These are phyloP conservation scores for Coemansia asiatica DNA, from an alignment of 192 early-diverging fungal species.

Conservation along the genomic window DNA sequence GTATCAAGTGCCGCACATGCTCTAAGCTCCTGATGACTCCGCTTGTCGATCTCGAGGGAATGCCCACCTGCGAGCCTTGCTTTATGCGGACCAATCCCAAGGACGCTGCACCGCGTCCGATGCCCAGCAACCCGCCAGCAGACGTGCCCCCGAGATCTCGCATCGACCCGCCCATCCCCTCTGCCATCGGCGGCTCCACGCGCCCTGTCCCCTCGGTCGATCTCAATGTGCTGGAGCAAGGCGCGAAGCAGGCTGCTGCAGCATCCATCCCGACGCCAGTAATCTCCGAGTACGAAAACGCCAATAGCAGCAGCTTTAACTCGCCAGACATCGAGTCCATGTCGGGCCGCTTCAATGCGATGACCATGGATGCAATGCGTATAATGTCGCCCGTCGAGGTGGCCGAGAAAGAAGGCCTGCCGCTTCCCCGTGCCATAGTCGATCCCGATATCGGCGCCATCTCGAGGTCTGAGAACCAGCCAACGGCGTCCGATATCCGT, in stretches of 20 bases:
- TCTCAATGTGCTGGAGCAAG: not conserved
- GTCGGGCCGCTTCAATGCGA: conserved; percentile 4
- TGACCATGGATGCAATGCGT: conserved; percentile 16
- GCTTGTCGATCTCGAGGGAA: conserved; percentile 38
- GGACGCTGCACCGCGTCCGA: conserved; percentile 10
- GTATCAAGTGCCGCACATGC: conserved; percentile 49
- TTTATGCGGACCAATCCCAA: conserved; percentile 18
- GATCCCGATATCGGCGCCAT: conserved; percentile 39
- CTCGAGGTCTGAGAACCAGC: conserved; percentile 27
- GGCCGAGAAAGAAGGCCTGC: conserved; percentile 47
- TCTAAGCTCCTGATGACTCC: conserved; percentile 40
- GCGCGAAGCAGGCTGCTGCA: conserved; percentile 6
- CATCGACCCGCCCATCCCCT: conserved; percentile 12
- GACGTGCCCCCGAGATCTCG: conserved; percentile 1
- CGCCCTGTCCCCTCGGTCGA: not conserved
- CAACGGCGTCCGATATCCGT: conserved; percentile 3
- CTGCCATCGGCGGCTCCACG: conserved; percentile 19
- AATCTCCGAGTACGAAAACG: conserved; percentile 34
- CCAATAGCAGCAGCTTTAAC: conserved; percentile 20
- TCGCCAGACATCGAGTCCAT: not conserved
- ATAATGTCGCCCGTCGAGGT: conserved; percentile 56
- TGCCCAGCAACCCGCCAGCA: conserved; percentile 15
- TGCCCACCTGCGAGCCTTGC: conserved; percentile 54
- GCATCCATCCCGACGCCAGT: conserved; percentile 48
- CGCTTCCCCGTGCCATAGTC: conserved; percentile 39